Conservation (phyloP, 2,329 filamentous ascomycete genomes). For the Hawksworthiomyces lignivorus region DNA sequence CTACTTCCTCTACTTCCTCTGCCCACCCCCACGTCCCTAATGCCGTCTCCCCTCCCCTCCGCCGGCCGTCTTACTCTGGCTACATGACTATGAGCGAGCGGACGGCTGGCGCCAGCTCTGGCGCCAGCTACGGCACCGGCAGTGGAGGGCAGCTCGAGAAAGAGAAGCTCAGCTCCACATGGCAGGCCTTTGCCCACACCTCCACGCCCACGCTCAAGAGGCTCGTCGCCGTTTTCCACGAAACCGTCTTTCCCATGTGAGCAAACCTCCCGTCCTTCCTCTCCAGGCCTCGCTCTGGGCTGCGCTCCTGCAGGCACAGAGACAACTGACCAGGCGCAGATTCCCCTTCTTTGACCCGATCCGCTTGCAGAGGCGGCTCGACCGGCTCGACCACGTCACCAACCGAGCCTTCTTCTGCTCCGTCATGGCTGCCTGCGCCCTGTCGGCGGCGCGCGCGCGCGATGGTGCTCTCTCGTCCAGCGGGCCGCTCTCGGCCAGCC, state of each 20-base stretch:
- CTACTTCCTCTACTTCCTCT: too few species aligned
- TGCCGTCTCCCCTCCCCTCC: too few species aligned
- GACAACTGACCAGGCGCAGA: too few species aligned
- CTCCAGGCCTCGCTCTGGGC: not conserved
- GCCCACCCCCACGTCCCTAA: too few species aligned
- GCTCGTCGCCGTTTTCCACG: slow-evolving; percentile 15
- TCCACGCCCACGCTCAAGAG: slow-evolving; percentile 16
- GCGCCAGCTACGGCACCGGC: slow-evolving; percentile 5
- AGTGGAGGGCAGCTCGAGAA: slow-evolving; percentile 3
- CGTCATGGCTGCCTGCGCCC: slow-evolving; percentile 19
- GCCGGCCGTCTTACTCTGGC: too few species aligned
- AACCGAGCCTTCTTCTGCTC: slow-evolving; percentile 20
- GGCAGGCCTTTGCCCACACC: slow-evolving; percentile 16
- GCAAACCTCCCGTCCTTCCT: too few species aligned
- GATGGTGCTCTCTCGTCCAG: slow-evolving; percentile 13
- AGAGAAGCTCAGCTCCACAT: slow-evolving; percentile 15
- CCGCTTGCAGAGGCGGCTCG: slow-evolving; percentile 14
- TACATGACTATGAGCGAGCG: slow-evolving; percentile 3
- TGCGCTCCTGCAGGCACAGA: too few species aligned
- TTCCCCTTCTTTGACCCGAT: slow-evolving; percentile 20
- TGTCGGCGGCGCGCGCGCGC: slow-evolving; percentile 17
- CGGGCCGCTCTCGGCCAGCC: slow-evolving; percentile 1
- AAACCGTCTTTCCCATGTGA: slow-evolving; percentile 19
- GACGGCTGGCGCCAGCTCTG: not conserved
- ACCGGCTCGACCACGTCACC: slow-evolving; percentile 16